Percentiles rank a stretch among this genome's conserved stretches.
Conservation (phyloP, 352 stramenopile species). For the Phytophthora multivora region DNA sequence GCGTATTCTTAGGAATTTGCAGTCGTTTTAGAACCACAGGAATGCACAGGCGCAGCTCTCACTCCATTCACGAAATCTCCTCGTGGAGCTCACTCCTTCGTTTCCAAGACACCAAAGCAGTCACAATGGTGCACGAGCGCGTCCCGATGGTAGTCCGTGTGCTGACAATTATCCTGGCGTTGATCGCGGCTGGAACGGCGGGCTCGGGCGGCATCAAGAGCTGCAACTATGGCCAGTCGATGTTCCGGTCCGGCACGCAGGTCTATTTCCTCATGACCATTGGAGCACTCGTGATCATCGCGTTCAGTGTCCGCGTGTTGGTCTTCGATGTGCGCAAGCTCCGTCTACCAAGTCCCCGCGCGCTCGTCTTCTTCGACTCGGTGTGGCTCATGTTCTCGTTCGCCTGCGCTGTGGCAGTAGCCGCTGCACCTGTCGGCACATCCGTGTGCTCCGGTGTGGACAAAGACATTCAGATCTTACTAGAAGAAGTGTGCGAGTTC, state of each 20-base stretch:
- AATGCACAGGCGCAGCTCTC: background rate
- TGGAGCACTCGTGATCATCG: slow-evolving; percentile 41
- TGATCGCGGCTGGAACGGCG: slow-evolving; percentile 47
- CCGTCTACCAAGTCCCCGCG: slow-evolving; percentile 42
- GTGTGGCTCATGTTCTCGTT: slow-evolving; percentile 69
- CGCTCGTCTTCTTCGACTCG: slow-evolving; percentile 51
- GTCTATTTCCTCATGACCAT: slow-evolving; percentile 64
- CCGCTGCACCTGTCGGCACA: slow-evolving; percentile 54
- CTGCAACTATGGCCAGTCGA: slow-evolving; percentile 53
- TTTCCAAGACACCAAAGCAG: background rate
- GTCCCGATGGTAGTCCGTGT: slow-evolving; percentile 46
- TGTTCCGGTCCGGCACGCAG: slow-evolving; percentile 58
- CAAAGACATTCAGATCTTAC: slow-evolving; percentile 47
- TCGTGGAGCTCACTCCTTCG: slow-evolving; percentile 1
- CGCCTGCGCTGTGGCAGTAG: slow-evolving; percentile 52
- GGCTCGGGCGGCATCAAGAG: slow-evolving; percentile 50
- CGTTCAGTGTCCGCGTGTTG: slow-evolving; percentile 41
- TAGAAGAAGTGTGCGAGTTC: slow-evolving; percentile 73
- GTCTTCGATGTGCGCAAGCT: slow-evolving; percentile 65
- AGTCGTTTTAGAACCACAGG: background rate
- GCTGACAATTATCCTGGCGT: slow-evolving; percentile 45
- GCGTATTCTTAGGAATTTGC: slow-evolving; percentile 22
- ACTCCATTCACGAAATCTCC: slow-evolving; percentile 21
- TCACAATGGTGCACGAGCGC: slow-evolving; percentile 43
- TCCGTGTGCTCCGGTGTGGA: slow-evolving; percentile 57